Percentiles rank a stretch among this genome's conserved stretches.
Conservation (phyloP, 495 filamentous ascomycete species). For the Tetracladium marchalianum region DNA sequence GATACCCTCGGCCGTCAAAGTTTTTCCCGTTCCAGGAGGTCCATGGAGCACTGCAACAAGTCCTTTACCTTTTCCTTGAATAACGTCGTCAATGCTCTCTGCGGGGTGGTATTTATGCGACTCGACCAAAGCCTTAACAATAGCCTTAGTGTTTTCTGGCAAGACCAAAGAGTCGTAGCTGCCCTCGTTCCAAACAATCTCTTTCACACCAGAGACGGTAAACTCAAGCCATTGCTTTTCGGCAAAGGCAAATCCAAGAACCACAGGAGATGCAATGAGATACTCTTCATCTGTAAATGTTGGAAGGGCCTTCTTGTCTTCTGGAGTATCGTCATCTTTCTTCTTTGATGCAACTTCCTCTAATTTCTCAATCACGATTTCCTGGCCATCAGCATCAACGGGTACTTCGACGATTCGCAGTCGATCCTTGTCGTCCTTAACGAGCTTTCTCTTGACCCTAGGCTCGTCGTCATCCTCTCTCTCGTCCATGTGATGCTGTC, state of each 20-base stretch:
- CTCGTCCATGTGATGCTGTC: conserved; percentile 8
- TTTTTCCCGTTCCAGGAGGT: conserved; percentile 82
- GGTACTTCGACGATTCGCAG: conserved; percentile 50
- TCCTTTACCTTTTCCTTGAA: conserved; percentile 69
- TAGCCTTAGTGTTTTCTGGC: conserved; percentile 63
- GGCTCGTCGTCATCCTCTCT: conserved; percentile 38
- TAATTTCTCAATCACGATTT: conserved; percentile 56
- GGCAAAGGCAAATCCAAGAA: conserved; percentile 84
- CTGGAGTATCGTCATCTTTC: conserved; percentile 23
- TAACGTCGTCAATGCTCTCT: conserved; percentile 76
- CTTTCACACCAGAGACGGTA: conserved; percentile 69
- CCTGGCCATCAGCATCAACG: conserved; percentile 50
- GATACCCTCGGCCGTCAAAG: conserved; percentile 80
- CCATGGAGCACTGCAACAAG: conserved; percentile 71
- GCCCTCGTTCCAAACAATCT: conserved; percentile 74
- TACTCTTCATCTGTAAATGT: conserved; percentile 80
- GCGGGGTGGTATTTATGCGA: conserved; percentile 72
- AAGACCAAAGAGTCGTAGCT: conserved; percentile 74
- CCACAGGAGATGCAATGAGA: conserved; percentile 79
- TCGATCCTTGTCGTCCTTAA: conserved; percentile 52
- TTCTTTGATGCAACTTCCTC: conserved; percentile 38
- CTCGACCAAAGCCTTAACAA: conserved; percentile 72
- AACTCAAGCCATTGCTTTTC: conserved; percentile 94
- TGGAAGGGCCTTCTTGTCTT: conserved; percentile 28
- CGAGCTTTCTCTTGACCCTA: conserved; percentile 53